phyloP scores from a whole-genome alignment of 441 rosid genomes.

The Manihot esculenta region DNA sequence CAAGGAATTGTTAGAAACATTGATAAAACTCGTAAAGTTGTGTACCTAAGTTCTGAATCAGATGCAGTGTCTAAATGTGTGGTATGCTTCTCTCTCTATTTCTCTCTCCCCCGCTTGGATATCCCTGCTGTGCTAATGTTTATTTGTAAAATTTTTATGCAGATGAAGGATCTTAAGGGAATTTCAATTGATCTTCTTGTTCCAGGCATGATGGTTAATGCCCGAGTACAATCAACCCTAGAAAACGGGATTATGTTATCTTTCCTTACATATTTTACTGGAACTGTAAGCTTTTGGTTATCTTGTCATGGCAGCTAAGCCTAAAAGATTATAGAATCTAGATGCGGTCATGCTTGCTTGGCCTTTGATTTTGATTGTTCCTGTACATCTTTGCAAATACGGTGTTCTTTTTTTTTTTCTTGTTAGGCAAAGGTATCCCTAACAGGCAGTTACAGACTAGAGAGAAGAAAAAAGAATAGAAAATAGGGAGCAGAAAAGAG shows the following conservation, averaged over 20 bases:
- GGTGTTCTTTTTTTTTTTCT: constrained; percentile 9
- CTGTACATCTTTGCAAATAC: constrained; percentile 9
- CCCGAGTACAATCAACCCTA: constrained; percentile 85
- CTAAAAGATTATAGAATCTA: constrained; percentile 6
- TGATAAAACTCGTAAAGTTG: constrained; percentile 76
- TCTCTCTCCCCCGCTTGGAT: neutral
- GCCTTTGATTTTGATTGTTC: neutral
- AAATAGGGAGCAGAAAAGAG: too few relatives aligned
- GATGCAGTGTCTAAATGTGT: constrained; percentile 73
- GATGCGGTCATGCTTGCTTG: neutral
- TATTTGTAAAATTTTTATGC: constrained; percentile 29
- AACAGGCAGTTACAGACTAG: too few relatives aligned
- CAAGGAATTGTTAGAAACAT: constrained; percentile 78
- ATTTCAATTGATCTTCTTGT: constrained; percentile 89
- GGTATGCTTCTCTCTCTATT: constrained; percentile 46
- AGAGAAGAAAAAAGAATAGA: too few relatives aligned
- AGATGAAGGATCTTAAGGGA: constrained; percentile 91
- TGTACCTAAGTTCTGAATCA: constrained; percentile 65
- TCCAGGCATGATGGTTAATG: constrained; percentile 97
- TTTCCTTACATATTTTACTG: constrained; percentile 89
- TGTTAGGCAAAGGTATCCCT: neutral
- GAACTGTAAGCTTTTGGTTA: constrained; percentile 72
- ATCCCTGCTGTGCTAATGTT: constrained; percentile 12
- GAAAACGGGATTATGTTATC: constrained; percentile 88
- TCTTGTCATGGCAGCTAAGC: constrained; percentile 10